Evolutionary conservation across 2,329 filamentous ascomycete species (phyloP), one percentile per base, ranked within the genome.

Genomic region (Sclerotinia borealis): DNA sequence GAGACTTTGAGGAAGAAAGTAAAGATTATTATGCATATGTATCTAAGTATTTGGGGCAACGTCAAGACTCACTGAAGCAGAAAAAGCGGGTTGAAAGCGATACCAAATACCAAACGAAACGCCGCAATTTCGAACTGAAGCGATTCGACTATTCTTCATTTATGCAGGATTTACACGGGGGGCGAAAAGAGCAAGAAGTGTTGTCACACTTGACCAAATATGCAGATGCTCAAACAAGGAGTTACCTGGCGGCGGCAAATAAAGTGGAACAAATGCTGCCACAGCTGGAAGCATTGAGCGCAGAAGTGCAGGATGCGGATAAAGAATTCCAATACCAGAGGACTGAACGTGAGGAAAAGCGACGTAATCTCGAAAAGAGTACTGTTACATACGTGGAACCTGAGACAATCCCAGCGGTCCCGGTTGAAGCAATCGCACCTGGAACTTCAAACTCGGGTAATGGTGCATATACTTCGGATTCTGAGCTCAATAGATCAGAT

Each of bases 121-220:
- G 93, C 68, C 88, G 91, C 50, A 96, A 92, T 70, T 99, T 99
- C 72, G 95, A 99, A 79, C 83, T 99, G 63, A 97, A 96, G 79
- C 88, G 96, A 11, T 99, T 99, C 72, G 96, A 99, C 76, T 99
- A 99, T 75, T 98, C 93, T 3, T 96, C 92, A 17, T 99, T 98
- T 74, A 96, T 99, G 91, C 93, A 98, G 72, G 95, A 99, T 79
- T 82, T 99, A n/a, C 95, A 98, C 67, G 95, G 95, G 36, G 95
- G 95, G n/a, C 88, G 95, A 67, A 99, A 98, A 75, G 95, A 99
- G 72, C 95, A 98, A 73, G 95, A 99, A 75, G 91, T 99, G 5
- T 78, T 99, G 36, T 98, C 93, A 1, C 91, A 97, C 73, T 81
- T 99, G 37, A 99, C 95, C 1, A 93, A 89, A 74, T 99, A 93